phyloP scores from a whole-genome alignment of 352 stramenopile species.

The Aphanomyces stellatus region DNA sequence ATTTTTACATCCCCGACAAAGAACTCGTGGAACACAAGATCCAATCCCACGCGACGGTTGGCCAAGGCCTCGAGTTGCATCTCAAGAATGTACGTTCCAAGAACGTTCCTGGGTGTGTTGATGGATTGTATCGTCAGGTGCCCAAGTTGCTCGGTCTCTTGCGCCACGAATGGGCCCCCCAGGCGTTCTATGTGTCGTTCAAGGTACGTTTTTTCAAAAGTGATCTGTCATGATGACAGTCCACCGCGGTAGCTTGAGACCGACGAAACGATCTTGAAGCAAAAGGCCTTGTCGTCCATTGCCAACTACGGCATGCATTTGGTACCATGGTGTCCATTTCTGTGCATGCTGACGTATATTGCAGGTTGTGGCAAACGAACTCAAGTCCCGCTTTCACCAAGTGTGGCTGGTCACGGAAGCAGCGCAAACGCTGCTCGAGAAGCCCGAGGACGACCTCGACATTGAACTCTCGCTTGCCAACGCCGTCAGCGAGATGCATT shows the following conservation, averaged over 20 bases:
- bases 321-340: constrained; percentile 21
- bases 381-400: constrained; percentile 90
- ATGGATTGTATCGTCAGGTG: constrained; percentile 31
- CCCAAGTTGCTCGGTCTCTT: constrained; percentile 95
- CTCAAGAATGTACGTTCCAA: constrained; percentile 44
- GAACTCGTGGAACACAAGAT: constrained; percentile 96
- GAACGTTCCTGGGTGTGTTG: too few species aligned
- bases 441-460: constrained; percentile 48
- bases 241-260: constrained; percentile 85
- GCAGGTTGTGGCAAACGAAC: constrained; percentile 92
- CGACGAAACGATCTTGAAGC: constrained; percentile 87
- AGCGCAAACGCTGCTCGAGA: constrained; percentile 43
- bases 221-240: neutral
- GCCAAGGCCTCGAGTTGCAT: constrained; percentile 74
- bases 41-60: constrained; percentile 71
- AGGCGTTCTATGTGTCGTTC: constrained; percentile 96
- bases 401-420: constrained; percentile 65
- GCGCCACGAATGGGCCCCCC: constrained; percentile 85
- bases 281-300: constrained; percentile 90
- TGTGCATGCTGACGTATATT: too few species aligned
- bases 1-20: constrained; percentile 94
- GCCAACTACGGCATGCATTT: constrained; percentile 94
- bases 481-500: constrained; percentile 55
- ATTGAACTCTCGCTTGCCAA: constrained; percentile 58
- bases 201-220: constrained; percentile 40